phyloP scores from a whole-genome alignment of 805 yeast genomes.

The Metschnikowia chrysomelidarum region DNA sequence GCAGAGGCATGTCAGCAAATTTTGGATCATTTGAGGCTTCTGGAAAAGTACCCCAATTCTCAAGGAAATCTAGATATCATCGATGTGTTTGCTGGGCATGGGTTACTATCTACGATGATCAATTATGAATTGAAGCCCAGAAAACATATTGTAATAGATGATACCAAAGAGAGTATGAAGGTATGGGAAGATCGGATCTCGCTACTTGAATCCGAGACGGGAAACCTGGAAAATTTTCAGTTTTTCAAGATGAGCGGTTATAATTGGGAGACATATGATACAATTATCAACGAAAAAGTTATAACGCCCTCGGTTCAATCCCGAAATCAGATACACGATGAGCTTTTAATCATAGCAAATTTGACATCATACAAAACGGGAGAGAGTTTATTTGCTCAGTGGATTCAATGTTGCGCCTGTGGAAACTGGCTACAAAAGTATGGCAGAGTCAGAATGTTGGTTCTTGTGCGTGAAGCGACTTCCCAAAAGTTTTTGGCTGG shows the following conservation, averaged over 20 bases:
- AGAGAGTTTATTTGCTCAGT: conserved; percentile 71
- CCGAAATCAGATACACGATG: conserved; percentile 46
- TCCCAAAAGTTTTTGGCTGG: conserved; percentile 58
- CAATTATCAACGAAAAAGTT: conserved; percentile 44
- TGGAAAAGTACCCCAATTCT: conserved; percentile 33
- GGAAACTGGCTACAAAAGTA: conserved; percentile 72
- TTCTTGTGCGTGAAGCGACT: conserved; percentile 61
- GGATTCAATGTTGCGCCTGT: conserved; percentile 65
- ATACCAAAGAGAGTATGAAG: conserved; percentile 28
- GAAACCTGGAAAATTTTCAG: conserved; percentile 32
- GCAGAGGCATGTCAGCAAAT: conserved; percentile 34
- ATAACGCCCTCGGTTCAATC: conserved; percentile 30
- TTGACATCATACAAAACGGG: conserved; percentile 51
- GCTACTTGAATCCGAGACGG: conserved; percentile 22
- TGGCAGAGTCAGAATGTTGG: conserved; percentile 70
- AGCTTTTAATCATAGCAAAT: conserved; percentile 58
- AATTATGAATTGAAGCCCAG: conserved; percentile 59
- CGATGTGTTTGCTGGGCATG: conserved; percentile 60
- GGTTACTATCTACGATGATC: conserved; percentile 61
- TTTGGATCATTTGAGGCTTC: conserved; percentile 47
- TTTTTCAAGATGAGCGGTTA: conserved; percentile 52
- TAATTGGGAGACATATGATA: conserved; percentile 60
- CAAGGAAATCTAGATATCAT: conserved; percentile 45
- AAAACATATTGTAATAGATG: conserved; percentile 63
- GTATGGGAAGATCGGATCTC: conserved; percentile 30